Percentiles rank a stretch among this genome's conserved stretches.
These are phyloP conservation scores for Naganishia liquefaciens DNA, from an alignment of 1,284 basidiomycete species.

Conservation along the genomic window DNA sequence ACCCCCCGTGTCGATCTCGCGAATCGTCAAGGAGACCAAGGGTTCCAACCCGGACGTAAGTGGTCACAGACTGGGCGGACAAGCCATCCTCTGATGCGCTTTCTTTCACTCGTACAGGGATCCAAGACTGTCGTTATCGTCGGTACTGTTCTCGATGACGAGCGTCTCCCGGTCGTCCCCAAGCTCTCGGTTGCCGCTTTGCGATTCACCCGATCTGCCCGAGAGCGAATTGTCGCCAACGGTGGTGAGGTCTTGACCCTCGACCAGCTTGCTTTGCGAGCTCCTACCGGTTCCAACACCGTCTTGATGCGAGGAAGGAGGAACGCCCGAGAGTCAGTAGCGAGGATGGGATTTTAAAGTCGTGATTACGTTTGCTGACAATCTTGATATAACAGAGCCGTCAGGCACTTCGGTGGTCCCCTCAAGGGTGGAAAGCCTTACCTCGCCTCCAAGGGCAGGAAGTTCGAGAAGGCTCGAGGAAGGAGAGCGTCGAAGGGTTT, in stretches of 20 bases:
- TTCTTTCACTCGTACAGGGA: slow-evolving; percentile 32
- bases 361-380: neutral
- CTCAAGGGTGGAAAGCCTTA: slow-evolving; percentile 55
- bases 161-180: slow-evolving; percentile 81
- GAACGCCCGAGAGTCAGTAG: slow-evolving; percentile 73
- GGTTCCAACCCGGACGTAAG: slow-evolving; percentile 68
- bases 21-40: slow-evolving; percentile 78
- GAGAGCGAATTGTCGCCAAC: slow-evolving; percentile 90
- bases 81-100: slow-evolving; percentile 1
- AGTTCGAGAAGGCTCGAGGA: slow-evolving; percentile 75
- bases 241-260: slow-evolving; percentile 94
- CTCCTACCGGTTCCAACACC: slow-evolving; percentile 94
- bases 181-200: slow-evolving; percentile 94
- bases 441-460: slow-evolving; percentile 92
- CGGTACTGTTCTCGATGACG: slow-evolving; percentile 93
- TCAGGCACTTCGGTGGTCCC: slow-evolving; percentile 85
- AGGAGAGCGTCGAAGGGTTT: slow-evolving; percentile 62
- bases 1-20: slow-evolving; percentile 90
- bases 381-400: slow-evolving; percentile 56
- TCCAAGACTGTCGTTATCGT: slow-evolving; percentile 85
- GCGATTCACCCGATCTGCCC: slow-evolving; percentile 88
- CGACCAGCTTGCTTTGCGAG: slow-evolving; percentile 91
- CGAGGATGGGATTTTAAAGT: neutral
- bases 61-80: neutral
- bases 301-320: slow-evolving; percentile 88